phyloP scores from a whole-genome alignment of 371 early-diverging fungal species.

The Basidiobolus meristosporus region DNA sequence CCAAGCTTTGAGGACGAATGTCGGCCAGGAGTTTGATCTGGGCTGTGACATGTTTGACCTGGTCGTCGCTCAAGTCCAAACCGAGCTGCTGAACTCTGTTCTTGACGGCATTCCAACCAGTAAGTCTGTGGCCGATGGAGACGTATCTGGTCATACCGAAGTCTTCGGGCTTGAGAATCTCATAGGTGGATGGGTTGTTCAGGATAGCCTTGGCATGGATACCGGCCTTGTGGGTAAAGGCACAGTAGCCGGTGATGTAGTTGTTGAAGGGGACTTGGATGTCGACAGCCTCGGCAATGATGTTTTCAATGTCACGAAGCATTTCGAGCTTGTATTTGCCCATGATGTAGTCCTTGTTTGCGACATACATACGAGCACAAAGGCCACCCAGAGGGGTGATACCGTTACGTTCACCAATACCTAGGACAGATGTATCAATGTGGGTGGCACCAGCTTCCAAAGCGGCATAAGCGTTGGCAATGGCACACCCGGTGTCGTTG shows the following conservation, averaged over 20 bases:
- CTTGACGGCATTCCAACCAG: conserved; percentile 97
- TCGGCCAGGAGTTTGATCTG: conserved; percentile 90
- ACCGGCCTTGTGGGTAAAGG: conserved; percentile 96
- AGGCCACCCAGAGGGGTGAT: conserved; percentile 91
- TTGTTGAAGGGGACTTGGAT: conserved; percentile 95
- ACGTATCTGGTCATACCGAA: conserved; percentile 95
- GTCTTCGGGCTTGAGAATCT: conserved; percentile 89
- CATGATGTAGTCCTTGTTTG: conserved; percentile 73
- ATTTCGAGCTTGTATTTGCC: conserved; percentile 76
- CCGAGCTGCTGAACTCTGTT: conserved; percentile 81
- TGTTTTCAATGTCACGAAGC: conserved; percentile 84
- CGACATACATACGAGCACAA: conserved; percentile 84
- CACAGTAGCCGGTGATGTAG: conserved; percentile 94
- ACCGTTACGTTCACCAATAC: conserved; percentile 95
- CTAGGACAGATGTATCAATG: conserved; percentile 91
- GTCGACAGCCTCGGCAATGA: conserved; percentile 85
- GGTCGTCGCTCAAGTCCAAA: conserved; percentile 63
- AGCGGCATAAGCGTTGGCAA: conserved; percentile 90
- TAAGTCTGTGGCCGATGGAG: conserved; percentile 86
- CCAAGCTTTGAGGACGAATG: conserved; percentile 70
- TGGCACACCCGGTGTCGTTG: conserved; percentile 96
- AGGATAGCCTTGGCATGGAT: conserved; percentile 97
- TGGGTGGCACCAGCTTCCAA: conserved; percentile 95
- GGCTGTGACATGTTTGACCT: conserved; percentile 78
- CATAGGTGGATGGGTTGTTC: conserved; percentile 92